Evolutionary conservation across 1,139 yeast species (phyloP).

Genomic region (Kurtzmaniella natalensis): DNA sequence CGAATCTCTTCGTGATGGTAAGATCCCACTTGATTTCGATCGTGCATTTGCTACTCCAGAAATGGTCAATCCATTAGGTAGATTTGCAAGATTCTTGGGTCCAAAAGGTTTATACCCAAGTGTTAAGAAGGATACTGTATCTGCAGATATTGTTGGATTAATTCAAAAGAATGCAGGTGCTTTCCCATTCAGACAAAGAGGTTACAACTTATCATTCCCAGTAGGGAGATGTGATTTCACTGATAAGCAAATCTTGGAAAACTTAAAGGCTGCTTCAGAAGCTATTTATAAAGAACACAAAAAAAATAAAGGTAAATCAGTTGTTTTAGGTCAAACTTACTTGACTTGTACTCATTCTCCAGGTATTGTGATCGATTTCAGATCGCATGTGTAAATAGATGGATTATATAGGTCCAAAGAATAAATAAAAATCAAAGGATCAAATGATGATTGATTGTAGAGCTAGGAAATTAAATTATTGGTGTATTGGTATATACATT

Average conservation of each 20-base stretch:
- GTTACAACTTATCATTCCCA: conserved; percentile 57
- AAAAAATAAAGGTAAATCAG: conserved; percentile 61
- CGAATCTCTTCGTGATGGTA: conserved; percentile 56
- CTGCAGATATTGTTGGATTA: conserved; percentile 53
- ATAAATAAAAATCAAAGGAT: neutral
- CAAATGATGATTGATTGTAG: neutral
- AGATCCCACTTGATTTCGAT: conserved; percentile 53
- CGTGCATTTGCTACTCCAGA: conserved; percentile 87
- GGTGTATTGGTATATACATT: too few relatives aligned
- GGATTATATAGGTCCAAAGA: too few relatives aligned
- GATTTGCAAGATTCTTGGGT: conserved; percentile 75
- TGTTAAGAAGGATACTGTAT: conserved; percentile 81
- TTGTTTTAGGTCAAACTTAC: conserved; percentile 65
- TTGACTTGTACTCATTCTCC: conserved; percentile 79
- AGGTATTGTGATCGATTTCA: conserved; percentile 63
- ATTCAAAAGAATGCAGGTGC: conserved; percentile 60
- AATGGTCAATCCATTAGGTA: conserved; percentile 54
- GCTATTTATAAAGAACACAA: conserved; percentile 60
- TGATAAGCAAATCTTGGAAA: conserved; percentile 70
- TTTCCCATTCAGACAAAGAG: conserved; percentile 68
- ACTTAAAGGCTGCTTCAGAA: conserved; percentile 65
- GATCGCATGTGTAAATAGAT: conserved; percentile 12
- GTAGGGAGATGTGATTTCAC: conserved; percentile 77
- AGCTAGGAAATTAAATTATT: too few relatives aligned
- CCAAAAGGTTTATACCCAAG: conserved; percentile 89